Conservation (phyloP, 768 basidiomycete species). For the Russula emetica region DNA sequence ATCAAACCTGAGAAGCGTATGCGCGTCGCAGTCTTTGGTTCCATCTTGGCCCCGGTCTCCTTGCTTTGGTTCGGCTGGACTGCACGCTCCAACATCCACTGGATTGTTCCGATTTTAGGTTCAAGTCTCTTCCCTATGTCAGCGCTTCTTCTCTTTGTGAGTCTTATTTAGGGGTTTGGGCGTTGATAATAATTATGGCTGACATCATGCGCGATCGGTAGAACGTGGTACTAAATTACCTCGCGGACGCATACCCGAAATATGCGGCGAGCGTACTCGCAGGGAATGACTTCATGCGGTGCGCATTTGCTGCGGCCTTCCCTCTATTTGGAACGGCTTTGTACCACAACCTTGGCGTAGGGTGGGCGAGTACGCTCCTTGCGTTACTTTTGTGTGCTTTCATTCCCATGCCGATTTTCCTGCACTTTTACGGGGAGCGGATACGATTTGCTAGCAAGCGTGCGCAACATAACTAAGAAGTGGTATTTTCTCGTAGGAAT, state of each 20-base stretch:
- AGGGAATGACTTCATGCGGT: constrained; percentile 36
- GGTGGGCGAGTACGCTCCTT: constrained; percentile 32
- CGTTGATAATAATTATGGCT: not conserved
- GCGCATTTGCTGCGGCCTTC: constrained; percentile 27
- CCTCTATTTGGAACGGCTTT: constrained; percentile 29
- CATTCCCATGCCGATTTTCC: constrained; percentile 30
- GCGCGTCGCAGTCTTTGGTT: constrained; percentile 35
- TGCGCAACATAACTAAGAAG: constrained; percentile 25
- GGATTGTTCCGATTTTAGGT: constrained; percentile 37
- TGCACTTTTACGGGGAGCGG: constrained; percentile 25
- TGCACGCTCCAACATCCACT: constrained; percentile 32
- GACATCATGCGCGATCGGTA: not conserved
- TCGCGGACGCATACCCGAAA: constrained; percentile 34
- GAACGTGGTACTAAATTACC: constrained; percentile 33
- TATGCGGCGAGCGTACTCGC: constrained; percentile 37
- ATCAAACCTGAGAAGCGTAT: constrained; percentile 35
- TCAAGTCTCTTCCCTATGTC: constrained; percentile 33
- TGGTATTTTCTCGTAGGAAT: not conserved
- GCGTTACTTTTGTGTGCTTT: constrained; percentile 31
- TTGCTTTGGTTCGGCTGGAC: constrained; percentile 38
- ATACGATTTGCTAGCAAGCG: constrained; percentile 25
- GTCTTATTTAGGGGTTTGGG: constrained; percentile 31
- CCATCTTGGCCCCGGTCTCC: constrained; percentile 33
- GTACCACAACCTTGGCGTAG: constrained; percentile 31
- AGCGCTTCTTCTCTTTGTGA: constrained; percentile 34